Conservation (phyloP, 768 basidiomycete species). For the Hygrocybe punicea region DNA sequence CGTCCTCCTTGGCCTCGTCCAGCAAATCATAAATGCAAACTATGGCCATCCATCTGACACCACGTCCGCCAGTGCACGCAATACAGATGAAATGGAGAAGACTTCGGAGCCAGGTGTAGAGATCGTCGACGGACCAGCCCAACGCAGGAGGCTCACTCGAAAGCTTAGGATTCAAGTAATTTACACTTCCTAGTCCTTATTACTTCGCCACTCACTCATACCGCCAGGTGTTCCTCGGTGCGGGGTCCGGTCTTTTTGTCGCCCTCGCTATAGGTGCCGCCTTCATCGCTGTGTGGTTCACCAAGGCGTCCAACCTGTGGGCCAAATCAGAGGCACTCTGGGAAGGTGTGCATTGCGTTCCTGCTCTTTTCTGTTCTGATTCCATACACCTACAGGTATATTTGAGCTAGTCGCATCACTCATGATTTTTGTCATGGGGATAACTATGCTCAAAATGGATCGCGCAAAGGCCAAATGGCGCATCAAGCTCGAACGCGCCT, state of each 20-base stretch:
- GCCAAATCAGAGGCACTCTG: conserved; percentile 79
- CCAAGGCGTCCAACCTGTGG: conserved; percentile 83
- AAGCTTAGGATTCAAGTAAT: conserved; percentile 67
- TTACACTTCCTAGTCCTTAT: not conserved
- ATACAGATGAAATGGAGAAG: conserved; percentile 2
- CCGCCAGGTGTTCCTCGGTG: conserved; percentile 70
- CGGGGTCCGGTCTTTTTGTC: conserved; percentile 67
- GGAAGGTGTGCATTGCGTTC: conserved; percentile 64
- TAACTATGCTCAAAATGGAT: conserved; percentile 95
- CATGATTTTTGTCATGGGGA: conserved; percentile 90
- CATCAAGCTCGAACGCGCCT: conserved; percentile 78
- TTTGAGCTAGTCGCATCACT: conserved; percentile 68
- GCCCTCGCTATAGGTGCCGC: conserved; percentile 84
- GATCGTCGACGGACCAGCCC: not conserved
- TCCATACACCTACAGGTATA: conserved; percentile 42
- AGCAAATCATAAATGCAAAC: conserved; percentile 65
- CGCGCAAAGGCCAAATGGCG: conserved; percentile 93
- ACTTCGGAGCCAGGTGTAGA: conserved; percentile 7
- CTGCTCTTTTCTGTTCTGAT: not conserved
- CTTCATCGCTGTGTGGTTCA: conserved; percentile 96
- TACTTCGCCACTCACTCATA: not conserved
- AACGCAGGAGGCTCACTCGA: conserved; percentile 48
- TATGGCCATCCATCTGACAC: conserved; percentile 14
- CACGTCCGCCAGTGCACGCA: not conserved
- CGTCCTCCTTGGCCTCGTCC: conserved; percentile 86